Evolutionary conservation across 1,284 basidiomycete genomes (phyloP).

Genomic region (Malassezia furfur): DNA sequence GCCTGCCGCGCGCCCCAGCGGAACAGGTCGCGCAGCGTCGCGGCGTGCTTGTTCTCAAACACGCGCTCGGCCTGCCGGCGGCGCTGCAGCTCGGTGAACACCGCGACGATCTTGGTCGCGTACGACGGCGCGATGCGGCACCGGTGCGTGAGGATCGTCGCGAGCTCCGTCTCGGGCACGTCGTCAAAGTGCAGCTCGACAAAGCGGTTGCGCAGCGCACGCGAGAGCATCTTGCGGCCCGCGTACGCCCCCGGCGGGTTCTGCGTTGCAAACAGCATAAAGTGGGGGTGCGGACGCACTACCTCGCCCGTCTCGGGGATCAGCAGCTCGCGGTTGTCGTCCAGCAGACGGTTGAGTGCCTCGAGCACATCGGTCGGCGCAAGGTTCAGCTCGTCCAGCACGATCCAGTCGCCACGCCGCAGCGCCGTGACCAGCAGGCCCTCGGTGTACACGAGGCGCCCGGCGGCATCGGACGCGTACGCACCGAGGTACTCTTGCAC

Average conservation of each 20-base stretch:
- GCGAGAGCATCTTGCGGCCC: conserved; percentile 85
- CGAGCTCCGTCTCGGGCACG: conserved; percentile 84
- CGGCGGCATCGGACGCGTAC: conserved; percentile 83
- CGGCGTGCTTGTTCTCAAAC: conserved; percentile 95
- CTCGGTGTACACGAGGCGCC: conserved; percentile 87
- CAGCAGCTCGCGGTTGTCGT: conserved; percentile 93
- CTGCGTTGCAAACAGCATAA: conserved; percentile 97
- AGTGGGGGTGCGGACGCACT: conserved; percentile 82
- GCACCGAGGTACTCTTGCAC: conserved; percentile 95
- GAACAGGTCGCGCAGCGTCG: conserved; percentile 91
- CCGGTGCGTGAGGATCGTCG: conserved; percentile 59
- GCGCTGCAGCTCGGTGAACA: conserved; percentile 87
- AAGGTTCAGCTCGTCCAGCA: conserved; percentile 92
- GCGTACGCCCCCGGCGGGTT: conserved; percentile 97
- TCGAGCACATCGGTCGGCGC: conserved; percentile 97
- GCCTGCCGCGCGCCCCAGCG: conserved; percentile 82
- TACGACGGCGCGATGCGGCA: conserved; percentile 53
- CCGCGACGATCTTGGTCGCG: conserved; percentile 76
- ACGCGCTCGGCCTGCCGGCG: conserved; percentile 80
- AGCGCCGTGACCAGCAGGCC: conserved; percentile 81
- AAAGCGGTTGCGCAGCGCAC: conserved; percentile 97
- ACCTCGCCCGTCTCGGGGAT: conserved; percentile 96
- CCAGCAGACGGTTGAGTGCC: conserved; percentile 87
- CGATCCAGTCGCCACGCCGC: conserved; percentile 90
- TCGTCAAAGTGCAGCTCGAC: conserved; percentile 97